Conservation (phyloP, 805 yeast species). For the Priceomyces fermenticarens region DNA sequence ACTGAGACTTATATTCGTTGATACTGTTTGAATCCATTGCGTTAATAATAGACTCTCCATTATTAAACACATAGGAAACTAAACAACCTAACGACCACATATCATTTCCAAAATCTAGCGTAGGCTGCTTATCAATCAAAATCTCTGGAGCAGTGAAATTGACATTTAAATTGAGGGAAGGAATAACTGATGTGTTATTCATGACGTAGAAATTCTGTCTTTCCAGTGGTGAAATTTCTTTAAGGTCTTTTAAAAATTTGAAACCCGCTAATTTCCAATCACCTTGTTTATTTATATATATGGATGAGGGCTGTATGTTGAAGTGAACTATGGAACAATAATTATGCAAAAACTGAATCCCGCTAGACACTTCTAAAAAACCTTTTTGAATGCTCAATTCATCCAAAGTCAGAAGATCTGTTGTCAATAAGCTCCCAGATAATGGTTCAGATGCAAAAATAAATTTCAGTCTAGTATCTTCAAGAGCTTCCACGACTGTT, state of each 20-base stretch:
- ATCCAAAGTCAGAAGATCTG: slow-evolving; percentile 54
- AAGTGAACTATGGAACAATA: slow-evolving; percentile 72
- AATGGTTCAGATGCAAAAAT: slow-evolving; percentile 80
- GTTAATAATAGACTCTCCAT: slow-evolving; percentile 41
- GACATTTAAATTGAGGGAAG: slow-evolving; percentile 70
- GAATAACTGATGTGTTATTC: slow-evolving; percentile 72
- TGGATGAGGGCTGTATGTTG: slow-evolving; percentile 73
- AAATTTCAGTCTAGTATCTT: slow-evolving; percentile 75
- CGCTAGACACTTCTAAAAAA: slow-evolving; percentile 70
- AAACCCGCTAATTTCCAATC: slow-evolving; percentile 94
- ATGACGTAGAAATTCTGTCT: slow-evolving; percentile 62
- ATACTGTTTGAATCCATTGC: slow-evolving; percentile 48
- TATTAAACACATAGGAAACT: slow-evolving; percentile 65
- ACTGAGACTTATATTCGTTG: slow-evolving; percentile 58
- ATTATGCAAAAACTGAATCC: slow-evolving; percentile 77
- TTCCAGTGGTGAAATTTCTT: slow-evolving; percentile 45
- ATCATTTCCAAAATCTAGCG: slow-evolving; percentile 66
- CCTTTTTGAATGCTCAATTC: slow-evolving; percentile 81
- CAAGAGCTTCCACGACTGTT: slow-evolving; percentile 82
- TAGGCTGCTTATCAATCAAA: slow-evolving; percentile 53
- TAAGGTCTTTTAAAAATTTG: slow-evolving; percentile 43
- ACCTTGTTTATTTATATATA: slow-evolving; percentile 75
- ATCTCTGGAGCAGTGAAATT: slow-evolving; percentile 86
- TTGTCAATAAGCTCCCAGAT: slow-evolving; percentile 38
- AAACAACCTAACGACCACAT: slow-evolving; percentile 81